These are phyloP conservation scores for Bryopsis sp. DNA, from an alignment of 139 green algal genomes.

Conservation along the genomic window DNA sequence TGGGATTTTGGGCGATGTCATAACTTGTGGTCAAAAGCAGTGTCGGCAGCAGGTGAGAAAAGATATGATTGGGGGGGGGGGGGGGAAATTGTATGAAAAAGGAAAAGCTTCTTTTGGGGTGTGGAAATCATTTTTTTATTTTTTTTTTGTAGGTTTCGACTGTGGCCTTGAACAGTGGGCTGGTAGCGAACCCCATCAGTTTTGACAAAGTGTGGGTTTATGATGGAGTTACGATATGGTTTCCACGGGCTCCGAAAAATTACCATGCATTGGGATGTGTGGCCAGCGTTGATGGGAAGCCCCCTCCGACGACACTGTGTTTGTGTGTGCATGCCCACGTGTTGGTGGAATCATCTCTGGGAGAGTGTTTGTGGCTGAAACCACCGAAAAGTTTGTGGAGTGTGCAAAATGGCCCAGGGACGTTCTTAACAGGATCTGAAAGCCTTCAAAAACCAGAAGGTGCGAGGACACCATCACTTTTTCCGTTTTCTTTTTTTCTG, in stretches of 20 bases:
- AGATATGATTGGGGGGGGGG: too few species aligned
- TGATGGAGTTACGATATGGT: conserved; percentile 46
- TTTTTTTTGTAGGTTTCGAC: conserved; percentile 44
- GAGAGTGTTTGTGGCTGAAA: conserved; percentile 44
- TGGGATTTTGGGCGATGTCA: conserved; percentile 57
- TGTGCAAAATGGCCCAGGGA: conserved; percentile 51
- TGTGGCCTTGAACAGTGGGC: conserved; percentile 67
- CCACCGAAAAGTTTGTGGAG: conserved; percentile 46
- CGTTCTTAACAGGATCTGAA: conserved; percentile 56
- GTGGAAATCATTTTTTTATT: too few species aligned
- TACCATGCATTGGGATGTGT: conserved; percentile 72
- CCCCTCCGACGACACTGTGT: conserved; percentile 28
- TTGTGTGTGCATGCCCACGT: conserved; percentile 35
- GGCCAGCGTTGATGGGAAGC: conserved; percentile 22
- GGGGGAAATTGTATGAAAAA: too few species aligned
- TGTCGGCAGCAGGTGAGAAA: background rate
- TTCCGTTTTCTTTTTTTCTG: too few species aligned
- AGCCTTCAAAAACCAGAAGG: too few species aligned
- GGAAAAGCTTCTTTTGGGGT: too few species aligned
- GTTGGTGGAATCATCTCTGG: conserved; percentile 44
- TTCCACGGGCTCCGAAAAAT: conserved; percentile 42
- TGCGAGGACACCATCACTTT: too few species aligned
- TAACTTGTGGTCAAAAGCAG: conserved; percentile 31
- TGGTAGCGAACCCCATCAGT: conserved; percentile 48
- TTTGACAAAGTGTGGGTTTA: conserved; percentile 43